Evolutionary conservation across 805 yeast genomes (phyloP), one percentile per base, ranked within the genome.

Genomic region (Cyberlindnera saturnus): DNA sequence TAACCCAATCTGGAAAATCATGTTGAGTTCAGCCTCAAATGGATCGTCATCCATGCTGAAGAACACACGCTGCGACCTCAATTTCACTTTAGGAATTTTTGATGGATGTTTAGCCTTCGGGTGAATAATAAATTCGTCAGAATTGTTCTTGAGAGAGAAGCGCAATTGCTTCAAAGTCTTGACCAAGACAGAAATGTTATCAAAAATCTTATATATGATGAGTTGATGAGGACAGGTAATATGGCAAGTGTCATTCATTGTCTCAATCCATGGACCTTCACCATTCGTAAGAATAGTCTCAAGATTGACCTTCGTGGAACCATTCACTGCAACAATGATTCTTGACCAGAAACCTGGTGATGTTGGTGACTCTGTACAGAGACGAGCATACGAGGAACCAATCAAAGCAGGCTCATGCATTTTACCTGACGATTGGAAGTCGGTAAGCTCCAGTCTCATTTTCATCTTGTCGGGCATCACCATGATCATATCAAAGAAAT

Each of bases 1-100:
- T 17, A 64, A 40, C 1, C 95, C 95, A 10, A 83, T 69, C 51
- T 82, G 81, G 54, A 74, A 80, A 23, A 82, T 76, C 55, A 77
- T 67, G 18, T 77, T 74, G 38, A 90, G 64, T 52, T 86, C 81
- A 7, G 80, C 69, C 61, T 91, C 98, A 60, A 90, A 89, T 7
- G 95, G 91, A 62, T 91, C 97, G 60, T 86, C 95, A 43, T 86
- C 96, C 49, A 89, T 70, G 19, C 82, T 71, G 32, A 89, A 64
- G 5, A 82, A 68, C 48, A 86, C 69, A 34, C 75, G 67, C 6
- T 68, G 68, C 0, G 95, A 69, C 34, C 66, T 72, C 32, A 89
- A 51, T 18, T 74, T 71, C 3, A 87, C 63, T 17, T 64, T 66
- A 13, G 90, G 90, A 7, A 91, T 66, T 4, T 67, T 49, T 0